Percentiles rank a stretch among this genome's conserved stretches.
Conservation (phyloP, 2,329 filamentous ascomycete species). For the Cercospora sojina region DNA sequence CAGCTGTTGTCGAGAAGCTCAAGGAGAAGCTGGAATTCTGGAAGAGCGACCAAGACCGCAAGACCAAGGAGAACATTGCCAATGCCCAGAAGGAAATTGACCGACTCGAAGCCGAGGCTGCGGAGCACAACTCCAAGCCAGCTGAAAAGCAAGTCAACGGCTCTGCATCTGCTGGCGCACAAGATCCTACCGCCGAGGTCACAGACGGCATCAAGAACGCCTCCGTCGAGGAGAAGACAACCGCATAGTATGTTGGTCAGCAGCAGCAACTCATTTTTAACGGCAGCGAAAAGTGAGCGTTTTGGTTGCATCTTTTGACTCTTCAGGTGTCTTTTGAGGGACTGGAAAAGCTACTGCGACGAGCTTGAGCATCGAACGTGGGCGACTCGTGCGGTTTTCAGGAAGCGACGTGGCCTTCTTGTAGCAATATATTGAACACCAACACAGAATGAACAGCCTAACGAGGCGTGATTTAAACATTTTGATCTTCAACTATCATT, state of each 20-base stretch:
- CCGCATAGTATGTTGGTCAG: slow-evolving; percentile 16
- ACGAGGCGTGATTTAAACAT: slow-evolving; percentile 1
- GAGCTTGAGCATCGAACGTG: not conserved
- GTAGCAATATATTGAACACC: slow-evolving; percentile 7
- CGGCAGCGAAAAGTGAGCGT: slow-evolving; percentile 12
- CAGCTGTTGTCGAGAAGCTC: slow-evolving; percentile 78
- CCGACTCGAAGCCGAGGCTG: slow-evolving; percentile 69
- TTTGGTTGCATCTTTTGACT: slow-evolving; percentile 4
- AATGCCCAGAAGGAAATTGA: slow-evolving; percentile 97
- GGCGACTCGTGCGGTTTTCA: not conserved
- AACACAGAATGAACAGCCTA: slow-evolving; percentile 13
- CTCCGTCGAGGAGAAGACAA: slow-evolving; percentile 55
- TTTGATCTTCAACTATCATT: not conserved
- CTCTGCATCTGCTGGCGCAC: slow-evolving; percentile 51
- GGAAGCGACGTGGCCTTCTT: slow-evolving; percentile 1
- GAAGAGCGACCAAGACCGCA: slow-evolving; percentile 84
- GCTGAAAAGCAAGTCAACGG: slow-evolving; percentile 58
- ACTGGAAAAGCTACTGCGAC: not conserved
- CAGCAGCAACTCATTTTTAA: not conserved
- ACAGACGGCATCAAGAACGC: slow-evolving; percentile 61
- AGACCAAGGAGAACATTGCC: slow-evolving; percentile 91
- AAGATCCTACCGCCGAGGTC: slow-evolving; percentile 60
- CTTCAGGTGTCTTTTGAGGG: slow-evolving; percentile 2
- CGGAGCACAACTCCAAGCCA: slow-evolving; percentile 42
- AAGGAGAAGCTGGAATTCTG: slow-evolving; percentile 87